Evolutionary conservation across 2,329 filamentous ascomycete species (phyloP), one percentile per base, ranked within the genome.

Genomic region (Claviceps africana): DNA sequence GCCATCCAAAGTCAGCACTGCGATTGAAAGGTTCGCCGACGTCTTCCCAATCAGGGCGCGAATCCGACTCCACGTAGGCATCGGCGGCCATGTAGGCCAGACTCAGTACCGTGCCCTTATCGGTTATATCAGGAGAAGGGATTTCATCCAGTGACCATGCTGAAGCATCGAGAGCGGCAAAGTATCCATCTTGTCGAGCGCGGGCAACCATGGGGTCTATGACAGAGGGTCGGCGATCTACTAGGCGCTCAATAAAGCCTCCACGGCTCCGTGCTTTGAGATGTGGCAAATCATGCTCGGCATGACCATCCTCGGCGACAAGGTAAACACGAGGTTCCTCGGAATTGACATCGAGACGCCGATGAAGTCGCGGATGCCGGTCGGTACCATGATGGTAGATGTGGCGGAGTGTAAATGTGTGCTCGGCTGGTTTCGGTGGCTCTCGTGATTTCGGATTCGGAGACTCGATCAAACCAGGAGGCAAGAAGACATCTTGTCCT

Each of bases 341-440:
- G 21, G 77, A 70, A 43, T 64, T 56, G 33, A 96, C 72, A 65
- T 97, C 88, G 55, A 85, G 75, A 59, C 81, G 83, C 54, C 84
- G 78, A 66, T 96, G 88, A 17, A 96, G 78, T 5, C 76, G 69
- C 2, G 90, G 90, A 59, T 95, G 80, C 59, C 78, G 72, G 66
- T 91, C 79, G 42, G 88, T 86, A 54, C 91, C 91, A 70, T 95
- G 90, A 65, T 96, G 90, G 69, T 88, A 93, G 62, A 97, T 83
- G 68, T 98, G 91, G 61, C 88, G 83, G 53, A 98, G 78, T 7
- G 77, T 82, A 71, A 84, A 83, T 37, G 71, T 69, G 59, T 83
- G 79, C 9, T 81, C 73, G 21, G 73, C 72, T 11, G 78, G 71
- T 11, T 61, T 64, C 22, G 73, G 74, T 5, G 70, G 61, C n/a